Evolutionary conservation across 768 basidiomycete species (phyloP).

Genomic region (Pholiota molesta): DNA sequence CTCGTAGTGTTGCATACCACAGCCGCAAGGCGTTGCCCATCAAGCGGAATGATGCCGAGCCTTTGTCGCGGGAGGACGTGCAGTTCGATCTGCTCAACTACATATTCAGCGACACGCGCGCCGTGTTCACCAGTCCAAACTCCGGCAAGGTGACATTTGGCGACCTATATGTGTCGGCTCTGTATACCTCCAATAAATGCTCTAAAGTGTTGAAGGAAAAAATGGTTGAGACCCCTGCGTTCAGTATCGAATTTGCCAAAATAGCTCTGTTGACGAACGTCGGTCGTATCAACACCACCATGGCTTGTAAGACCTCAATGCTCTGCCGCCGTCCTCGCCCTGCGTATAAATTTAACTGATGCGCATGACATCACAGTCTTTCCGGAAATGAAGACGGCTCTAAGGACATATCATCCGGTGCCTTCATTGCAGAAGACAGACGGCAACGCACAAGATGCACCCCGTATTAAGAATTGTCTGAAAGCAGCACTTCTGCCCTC

Average conservation of each 20-base stretch:
- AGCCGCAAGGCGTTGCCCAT: conserved; percentile 76
- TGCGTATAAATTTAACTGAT: conserved; percentile 25
- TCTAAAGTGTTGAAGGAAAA: conserved; percentile 89
- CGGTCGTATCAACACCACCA: conserved; percentile 90
- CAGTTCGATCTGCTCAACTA: conserved; percentile 83
- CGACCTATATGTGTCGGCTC: conserved; percentile 81
- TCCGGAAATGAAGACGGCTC: conserved; percentile 91
- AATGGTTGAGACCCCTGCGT: conserved; percentile 80
- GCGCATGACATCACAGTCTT: conserved; percentile 60
- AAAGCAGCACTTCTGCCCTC: conserved; percentile 78
- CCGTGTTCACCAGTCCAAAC: conserved; percentile 72
- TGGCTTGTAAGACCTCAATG: conserved; percentile 65
- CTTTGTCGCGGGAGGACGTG: conserved; percentile 80
- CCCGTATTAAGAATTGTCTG: conserved; percentile 88
- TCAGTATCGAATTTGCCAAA: conserved; percentile 80
- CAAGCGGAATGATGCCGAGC: conserved; percentile 82
- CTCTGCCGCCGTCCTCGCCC: conserved; percentile 17
- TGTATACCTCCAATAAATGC: conserved; percentile 81
- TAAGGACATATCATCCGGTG: conserved; percentile 90
- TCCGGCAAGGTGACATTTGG: conserved; percentile 72
- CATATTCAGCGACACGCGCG: conserved; percentile 72
- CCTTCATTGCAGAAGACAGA: conserved; percentile 88
- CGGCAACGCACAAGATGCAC: conserved; percentile 88
- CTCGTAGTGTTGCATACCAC: conserved; percentile 55
- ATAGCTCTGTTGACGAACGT: conserved; percentile 87